Evolutionary conservation across 177 flowering plant species (phyloP).

Genomic region (Vitis hybrid): DNA sequence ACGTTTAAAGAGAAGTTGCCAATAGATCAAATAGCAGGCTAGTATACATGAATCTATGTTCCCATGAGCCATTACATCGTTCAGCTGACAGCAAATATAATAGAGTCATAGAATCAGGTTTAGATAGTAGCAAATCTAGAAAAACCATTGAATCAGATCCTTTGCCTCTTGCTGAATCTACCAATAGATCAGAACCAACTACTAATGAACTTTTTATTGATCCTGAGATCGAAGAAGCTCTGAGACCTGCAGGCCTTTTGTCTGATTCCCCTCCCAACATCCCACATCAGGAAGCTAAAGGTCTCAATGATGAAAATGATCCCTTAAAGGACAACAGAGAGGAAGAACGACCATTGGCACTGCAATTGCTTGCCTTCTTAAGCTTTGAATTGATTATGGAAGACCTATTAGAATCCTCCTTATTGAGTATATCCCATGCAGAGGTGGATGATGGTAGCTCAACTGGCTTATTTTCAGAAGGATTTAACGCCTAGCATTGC

Average conservation of each 20-base stretch:
- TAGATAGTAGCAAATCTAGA: slow-evolving; percentile 21
- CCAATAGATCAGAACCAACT: slow-evolving; percentile 25
- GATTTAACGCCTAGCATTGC: too few relatives aligned
- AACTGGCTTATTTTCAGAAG: slow-evolving; percentile 25
- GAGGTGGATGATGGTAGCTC: slow-evolving; percentile 52
- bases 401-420: slow-evolving; percentile 64
- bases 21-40: slow-evolving; percentile 77
- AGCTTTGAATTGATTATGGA: slow-evolving; percentile 78
- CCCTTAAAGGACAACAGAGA: slow-evolving; percentile 17
- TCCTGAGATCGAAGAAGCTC: slow-evolving; percentile 54
- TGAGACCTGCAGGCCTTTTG: slow-evolving; percentile 73
- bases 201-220: slow-evolving; percentile 25
- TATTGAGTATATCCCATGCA: slow-evolving; percentile 35
- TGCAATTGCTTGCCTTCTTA: slow-evolving; percentile 91
- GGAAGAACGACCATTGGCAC: slow-evolving; percentile 87
- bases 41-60: slow-evolving; percentile 84
- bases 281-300: slow-evolving; percentile 36
- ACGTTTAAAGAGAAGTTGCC: slow-evolving; percentile 66
- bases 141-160: slow-evolving; percentile 24
- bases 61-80: slow-evolving; percentile 58
- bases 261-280: slow-evolving; percentile 82
- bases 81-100: too few relatives aligned
- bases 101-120: not conserved
- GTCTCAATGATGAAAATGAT: slow-evolving; percentile 21
- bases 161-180: slow-evolving; percentile 15